phyloP scores from a whole-genome alignment of 495 filamentous ascomycete species.

The Xylaria flabelliformis region DNA sequence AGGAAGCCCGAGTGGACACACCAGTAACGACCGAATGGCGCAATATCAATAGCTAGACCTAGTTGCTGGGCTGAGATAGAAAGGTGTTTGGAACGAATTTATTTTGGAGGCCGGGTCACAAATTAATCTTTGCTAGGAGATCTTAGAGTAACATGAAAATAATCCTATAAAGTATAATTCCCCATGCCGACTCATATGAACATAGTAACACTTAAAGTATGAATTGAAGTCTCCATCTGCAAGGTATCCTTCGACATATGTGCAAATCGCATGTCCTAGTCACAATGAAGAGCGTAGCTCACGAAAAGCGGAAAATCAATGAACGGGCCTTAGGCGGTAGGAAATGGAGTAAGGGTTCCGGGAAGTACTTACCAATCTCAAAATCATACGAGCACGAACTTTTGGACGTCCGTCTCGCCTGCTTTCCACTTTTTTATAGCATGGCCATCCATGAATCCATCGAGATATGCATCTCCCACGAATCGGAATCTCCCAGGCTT shows the following conservation, averaged over 20 bases:
- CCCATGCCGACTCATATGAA: background rate
- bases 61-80: background rate
- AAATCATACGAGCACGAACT: conserved; percentile 7
- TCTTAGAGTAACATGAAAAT: background rate
- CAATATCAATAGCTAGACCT: background rate
- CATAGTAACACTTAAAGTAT: background rate
- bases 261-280: background rate
- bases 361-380: background rate
- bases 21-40: conserved; percentile 56
- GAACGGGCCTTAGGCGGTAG: background rate
- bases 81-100: background rate
- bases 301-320: background rate
- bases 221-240: background rate
- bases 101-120: background rate
- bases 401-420: background rate
- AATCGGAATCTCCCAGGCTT: background rate
- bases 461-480: background rate
- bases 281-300: background rate
- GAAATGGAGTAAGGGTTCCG: background rate
- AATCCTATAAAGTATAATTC: background rate
- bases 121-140: background rate
- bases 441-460: background rate
- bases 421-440: background rate
- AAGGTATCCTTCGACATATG: background rate
- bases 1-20: conserved; percentile 90